Evolutionary conservation across 2,329 filamentous ascomycete species (phyloP), one percentile per base, ranked within the genome.

Genomic region (Beauveria varroae): DNA sequence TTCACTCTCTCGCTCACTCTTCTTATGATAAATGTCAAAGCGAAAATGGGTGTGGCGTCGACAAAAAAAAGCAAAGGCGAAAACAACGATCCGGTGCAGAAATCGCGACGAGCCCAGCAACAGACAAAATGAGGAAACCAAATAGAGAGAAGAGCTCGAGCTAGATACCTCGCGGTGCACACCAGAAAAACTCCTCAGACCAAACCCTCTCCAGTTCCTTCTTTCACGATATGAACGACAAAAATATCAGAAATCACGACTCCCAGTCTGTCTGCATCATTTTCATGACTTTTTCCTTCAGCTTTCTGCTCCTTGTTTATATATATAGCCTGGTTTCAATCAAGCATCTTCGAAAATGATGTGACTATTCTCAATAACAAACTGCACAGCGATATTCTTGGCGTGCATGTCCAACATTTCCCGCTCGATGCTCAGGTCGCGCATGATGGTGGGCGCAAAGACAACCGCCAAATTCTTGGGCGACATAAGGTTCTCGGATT

Each of bases 391-490:
- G 65, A 89, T 82, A 68, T 96, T 96, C 82, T 98, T 97, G 67
- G 88, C 84, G 72, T 95, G 90, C 81, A 96, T 96, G 72, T 99
- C 95, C 34, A 88, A 93, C 86, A 99, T 96, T 74, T 99, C 95
- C 64, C 92, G 87, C 73, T 96, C 91, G 64, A 98, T 84, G 69
- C 88, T 93, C 71, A 87, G 82, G 61, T 96, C 92, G 67, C 93
- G 86, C 91, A 99, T 96, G 68, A 99, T 96, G 1, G 95, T 99
- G 8, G 95, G 95, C 9, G 95, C 95, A 72, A 99, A 99, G 43
- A 99, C 95, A 47, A 99, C 95, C 3, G 95, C 92, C 64, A 98
- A 78, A 71, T 99, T 99, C 76, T 96, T 90, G 61, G 93, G 90
- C 26, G 91, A 96, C 95, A 99, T 99, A 73, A 97, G 75, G 71